These are phyloP conservation scores for Aspergillus homomorphus DNA, from an alignment of 495 filamentous ascomycete species.

Conservation along the genomic window DNA sequence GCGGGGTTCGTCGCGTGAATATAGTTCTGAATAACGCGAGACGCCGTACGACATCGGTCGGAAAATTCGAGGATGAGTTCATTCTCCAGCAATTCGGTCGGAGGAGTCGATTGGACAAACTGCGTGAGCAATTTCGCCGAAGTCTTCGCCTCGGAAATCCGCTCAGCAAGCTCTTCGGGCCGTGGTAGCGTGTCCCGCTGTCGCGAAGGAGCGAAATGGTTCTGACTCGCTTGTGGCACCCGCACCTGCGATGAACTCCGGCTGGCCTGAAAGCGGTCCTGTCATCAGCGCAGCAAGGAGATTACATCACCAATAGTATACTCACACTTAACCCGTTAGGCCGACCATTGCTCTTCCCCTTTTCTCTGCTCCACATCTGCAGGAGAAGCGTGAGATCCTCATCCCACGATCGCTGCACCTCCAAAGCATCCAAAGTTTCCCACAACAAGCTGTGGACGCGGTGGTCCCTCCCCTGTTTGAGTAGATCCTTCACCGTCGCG, in stretches of 20 bases:
- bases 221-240: conserved; percentile 7
- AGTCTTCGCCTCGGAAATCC: conserved; percentile 85
- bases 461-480: conserved; percentile 67
- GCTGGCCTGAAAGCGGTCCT: conserved; percentile 3
- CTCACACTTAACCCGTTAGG: background rate
- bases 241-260: conserved; percentile 10
- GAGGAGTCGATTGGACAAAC: conserved; percentile 77
- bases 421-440: conserved; percentile 78
- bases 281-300: background rate
- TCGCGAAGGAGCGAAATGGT: conserved; percentile 43
- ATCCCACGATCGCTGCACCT: conserved; percentile 65
- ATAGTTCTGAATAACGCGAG: conserved; percentile 75
- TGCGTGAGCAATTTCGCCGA: conserved; percentile 88
- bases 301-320: background rate
- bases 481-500: conserved; percentile 67
- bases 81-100: conserved; percentile 68
- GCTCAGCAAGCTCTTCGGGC: conserved; percentile 74
- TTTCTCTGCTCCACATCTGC: conserved; percentile 90
- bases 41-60: conserved; percentile 78
- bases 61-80: conserved; percentile 91
- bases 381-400: conserved; percentile 63
- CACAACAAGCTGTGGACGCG: conserved; percentile 78
- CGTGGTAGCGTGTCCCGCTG: conserved; percentile 56
- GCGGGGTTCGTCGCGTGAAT: conserved; percentile 73
- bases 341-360: conserved; percentile 37